Evolutionary conservation across 2,329 filamentous ascomycete species (phyloP).

Genomic region (Phaeosphaeriaceae sp.): DNA sequence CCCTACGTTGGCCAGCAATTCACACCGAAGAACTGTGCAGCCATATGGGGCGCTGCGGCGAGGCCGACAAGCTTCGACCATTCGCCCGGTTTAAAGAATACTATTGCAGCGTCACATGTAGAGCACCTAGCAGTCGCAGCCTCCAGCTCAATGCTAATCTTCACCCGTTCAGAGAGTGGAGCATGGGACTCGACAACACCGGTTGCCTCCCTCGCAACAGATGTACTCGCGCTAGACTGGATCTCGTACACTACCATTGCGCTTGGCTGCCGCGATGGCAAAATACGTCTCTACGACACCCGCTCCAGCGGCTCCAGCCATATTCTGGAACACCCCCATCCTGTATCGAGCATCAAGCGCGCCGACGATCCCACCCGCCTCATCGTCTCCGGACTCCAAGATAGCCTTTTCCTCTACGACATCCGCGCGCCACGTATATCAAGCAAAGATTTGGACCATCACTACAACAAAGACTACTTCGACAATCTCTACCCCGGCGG

Average conservation of each 20-base stretch:
- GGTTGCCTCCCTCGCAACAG: constrained; percentile 21
- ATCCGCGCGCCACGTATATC: constrained; percentile 29
- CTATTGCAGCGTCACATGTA: constrained; percentile 24
- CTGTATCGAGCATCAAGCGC: constrained; percentile 31
- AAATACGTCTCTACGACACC: constrained; percentile 43
- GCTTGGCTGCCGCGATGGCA: constrained; percentile 42
- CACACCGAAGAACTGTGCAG: constrained; percentile 29
- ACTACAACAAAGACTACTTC: constrained; percentile 27
- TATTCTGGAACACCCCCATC: constrained; percentile 34
- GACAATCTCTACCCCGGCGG: constrained; percentile 13
- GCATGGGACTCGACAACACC: constrained; percentile 26
- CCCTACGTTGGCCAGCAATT: constrained; percentile 39
- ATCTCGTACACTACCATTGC: constrained; percentile 38
- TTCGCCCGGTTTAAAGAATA: constrained; percentile 15
- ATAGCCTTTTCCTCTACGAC: constrained; percentile 42
- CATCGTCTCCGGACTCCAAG: constrained; percentile 35
- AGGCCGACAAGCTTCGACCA: constrained; percentile 25
- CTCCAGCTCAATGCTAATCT: constrained; percentile 32
- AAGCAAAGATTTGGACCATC: constrained; percentile 5
- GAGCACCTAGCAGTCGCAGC: constrained; percentile 45
- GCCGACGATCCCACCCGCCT: constrained; percentile 37
- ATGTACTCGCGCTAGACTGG: constrained; percentile 47
- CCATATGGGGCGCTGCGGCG: constrained; percentile 39
- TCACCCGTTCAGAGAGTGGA: constrained; percentile 26
- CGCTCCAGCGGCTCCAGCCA: constrained; percentile 33